phyloP scores from a whole-genome alignment of 1,284 basidiomycete genomes.

The Mycosarcoma mackinlayi region DNA sequence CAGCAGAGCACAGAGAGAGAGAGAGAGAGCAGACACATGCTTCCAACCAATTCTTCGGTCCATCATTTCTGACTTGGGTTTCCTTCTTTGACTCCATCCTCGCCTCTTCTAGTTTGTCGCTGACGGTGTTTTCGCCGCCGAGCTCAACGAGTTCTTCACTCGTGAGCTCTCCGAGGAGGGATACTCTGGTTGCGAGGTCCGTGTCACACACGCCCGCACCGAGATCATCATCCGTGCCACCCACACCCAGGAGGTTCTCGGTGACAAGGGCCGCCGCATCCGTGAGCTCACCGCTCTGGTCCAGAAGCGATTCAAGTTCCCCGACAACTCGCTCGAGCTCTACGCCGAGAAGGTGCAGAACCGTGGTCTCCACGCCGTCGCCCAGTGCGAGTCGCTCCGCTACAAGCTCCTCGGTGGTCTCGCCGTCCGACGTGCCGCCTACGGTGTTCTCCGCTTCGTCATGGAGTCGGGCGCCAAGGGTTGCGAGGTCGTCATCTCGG shows the following conservation, averaged over 20 bases:
- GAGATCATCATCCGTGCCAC: constrained; percentile 99
- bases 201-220: constrained; percentile 98
- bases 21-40: not conserved
- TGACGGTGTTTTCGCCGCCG: constrained; percentile 97
- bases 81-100: constrained; percentile 1
- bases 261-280: constrained; percentile 99
- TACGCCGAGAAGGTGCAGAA: constrained; percentile 99
- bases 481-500: constrained; percentile 99
- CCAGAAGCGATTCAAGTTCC: constrained; percentile 99
- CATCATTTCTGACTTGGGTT: constrained; percentile 7
- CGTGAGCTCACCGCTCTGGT: constrained; percentile 98
- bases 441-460: constrained; percentile 99
- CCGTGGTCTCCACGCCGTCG: constrained; percentile 97
- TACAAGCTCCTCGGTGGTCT: constrained; percentile 99
- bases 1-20: constrained; percentile 22
- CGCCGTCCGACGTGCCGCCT: constrained; percentile 98
- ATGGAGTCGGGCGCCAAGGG: constrained; percentile 99
- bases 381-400: constrained; percentile 97
- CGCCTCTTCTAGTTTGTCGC: constrained; percentile 80
- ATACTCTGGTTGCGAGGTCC: constrained; percentile 99
- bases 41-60: not conserved
- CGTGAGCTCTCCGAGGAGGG: constrained; percentile 99
- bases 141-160: constrained; percentile 97
- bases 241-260: constrained; percentile 99
- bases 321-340: constrained; percentile 97